Percentiles rank a stretch among this genome's conserved stretches.
Conservation (phyloP, 805 yeast genomes). For the Saccharomycopsis sp. region DNA sequence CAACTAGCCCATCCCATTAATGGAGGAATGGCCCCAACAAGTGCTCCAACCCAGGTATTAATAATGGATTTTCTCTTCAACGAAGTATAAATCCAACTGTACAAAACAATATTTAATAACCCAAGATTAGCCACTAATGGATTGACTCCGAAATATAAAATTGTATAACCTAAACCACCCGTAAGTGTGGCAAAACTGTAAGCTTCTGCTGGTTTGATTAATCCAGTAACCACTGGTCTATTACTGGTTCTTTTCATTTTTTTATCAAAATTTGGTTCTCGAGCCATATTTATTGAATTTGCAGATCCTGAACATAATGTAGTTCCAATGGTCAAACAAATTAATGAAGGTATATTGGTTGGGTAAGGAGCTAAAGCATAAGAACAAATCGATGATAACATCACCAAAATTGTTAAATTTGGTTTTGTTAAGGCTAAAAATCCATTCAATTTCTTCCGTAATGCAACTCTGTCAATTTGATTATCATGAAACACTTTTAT, state of each 20-base stretch:
- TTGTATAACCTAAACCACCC: constrained; percentile 60
- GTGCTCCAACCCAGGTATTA: constrained; percentile 97
- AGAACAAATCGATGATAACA: constrained; percentile 84
- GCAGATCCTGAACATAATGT: constrained; percentile 87
- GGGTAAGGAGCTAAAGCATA: constrained; percentile 86
- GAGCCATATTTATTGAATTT: constrained; percentile 92
- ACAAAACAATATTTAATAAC: constrained; percentile 63
- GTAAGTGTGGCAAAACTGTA: constrained; percentile 65
- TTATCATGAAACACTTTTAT: no score
- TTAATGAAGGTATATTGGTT: constrained; percentile 58
- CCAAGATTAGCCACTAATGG: constrained; percentile 80
- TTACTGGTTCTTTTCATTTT: constrained; percentile 81
- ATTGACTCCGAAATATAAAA: constrained; percentile 74
- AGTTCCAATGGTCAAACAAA: constrained; percentile 75
- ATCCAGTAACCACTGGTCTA: constrained; percentile 85
- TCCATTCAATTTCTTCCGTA: constrained; percentile 39
- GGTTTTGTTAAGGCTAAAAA: constrained; percentile 87
- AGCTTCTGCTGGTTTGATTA: constrained; percentile 67
- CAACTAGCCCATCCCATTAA: constrained; percentile 99
- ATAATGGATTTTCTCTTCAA: constrained; percentile 74
- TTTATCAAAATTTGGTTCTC: constrained; percentile 85
- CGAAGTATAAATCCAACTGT: constrained; percentile 87
- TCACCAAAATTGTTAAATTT: constrained; percentile 74
- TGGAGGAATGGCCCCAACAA: constrained; percentile 99
- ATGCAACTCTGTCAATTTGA: constrained; percentile 1